Base-by-base conservation (phyloP, 371 early-diverging fungal genomes). In the Circinella minor region DNA sequence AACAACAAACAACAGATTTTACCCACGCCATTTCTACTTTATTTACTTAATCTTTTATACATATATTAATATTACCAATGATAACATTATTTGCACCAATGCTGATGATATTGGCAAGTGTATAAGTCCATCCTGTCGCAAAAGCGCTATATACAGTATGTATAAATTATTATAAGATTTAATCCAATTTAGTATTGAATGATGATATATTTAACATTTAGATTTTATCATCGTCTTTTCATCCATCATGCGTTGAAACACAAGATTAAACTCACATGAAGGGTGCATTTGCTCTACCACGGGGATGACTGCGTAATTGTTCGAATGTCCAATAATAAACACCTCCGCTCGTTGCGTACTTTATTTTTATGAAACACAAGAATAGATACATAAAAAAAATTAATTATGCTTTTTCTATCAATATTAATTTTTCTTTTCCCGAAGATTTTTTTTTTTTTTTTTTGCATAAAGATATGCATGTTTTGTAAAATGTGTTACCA, bases 261-360 rank as follows among this genome's bases (percentile, higher is more conserved):
- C 43, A 59, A 60, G 48, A 69, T 59, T 48, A 6, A 17, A 51
- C 77, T 77, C 76, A 82, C 82, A 72, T 70, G 63, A 80, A 63
- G 4, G 79, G 74, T 1, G 81, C 81, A 5, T 65, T 63, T 47
- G 65, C 57, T 61, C 66, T 71, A 17, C 20, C 60, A 14, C 61
- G 66, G 3, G 72, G 73, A 65, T 75, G 76, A 2, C 64, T 55
- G 65, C 70, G 59, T 10, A 79, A 27, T 55, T 80, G 54, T 36
- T 83, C 81, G 63, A 74, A 80, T 0, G 74, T 75, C 88, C 89
- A 91, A 70, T 87, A 90, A 75, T 91, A 92, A 9, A 92, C 69
- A 2, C 90, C 90, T 18, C 92, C 92, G 46, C 86, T 86, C 34
- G 89, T 87, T 17, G 92, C 90, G 74, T 86, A 92, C 70, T 70